Percentiles rank a stretch among this genome's conserved stretches.
Conservation (phyloP, 495 filamentous ascomycete species). For the Xylaria scruposa region DNA sequence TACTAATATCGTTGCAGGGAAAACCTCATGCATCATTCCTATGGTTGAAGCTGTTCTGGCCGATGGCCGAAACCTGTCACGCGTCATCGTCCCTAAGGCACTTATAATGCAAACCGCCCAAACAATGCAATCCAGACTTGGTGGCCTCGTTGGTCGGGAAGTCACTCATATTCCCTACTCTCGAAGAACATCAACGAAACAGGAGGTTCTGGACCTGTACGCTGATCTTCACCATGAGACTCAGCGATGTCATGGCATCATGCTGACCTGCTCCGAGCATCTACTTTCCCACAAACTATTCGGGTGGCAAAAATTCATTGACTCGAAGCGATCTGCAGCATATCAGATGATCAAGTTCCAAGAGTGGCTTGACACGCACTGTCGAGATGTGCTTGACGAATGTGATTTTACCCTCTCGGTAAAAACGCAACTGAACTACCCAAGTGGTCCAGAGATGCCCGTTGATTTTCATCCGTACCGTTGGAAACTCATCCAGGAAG, state of each 20-base stretch:
- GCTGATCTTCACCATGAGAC: conserved; percentile 44
- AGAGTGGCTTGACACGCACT: conserved; percentile 50
- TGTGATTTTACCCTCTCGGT: conserved; percentile 60
- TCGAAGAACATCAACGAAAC: conserved; percentile 46
- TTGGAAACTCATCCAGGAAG: conserved; percentile 51
- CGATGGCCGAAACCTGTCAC: conserved; percentile 48
- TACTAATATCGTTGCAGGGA: conserved; percentile 37
- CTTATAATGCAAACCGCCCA: conserved; percentile 60
- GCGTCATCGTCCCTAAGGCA: conserved; percentile 60
- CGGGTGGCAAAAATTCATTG: conserved; percentile 54
- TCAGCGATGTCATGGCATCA: conserved; percentile 43
- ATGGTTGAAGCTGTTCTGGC: conserved; percentile 60
- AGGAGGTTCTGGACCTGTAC: conserved; percentile 44
- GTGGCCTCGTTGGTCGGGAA: conserved; percentile 54
- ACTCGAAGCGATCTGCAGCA: conserved; percentile 47
- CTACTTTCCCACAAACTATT: conserved; percentile 60
- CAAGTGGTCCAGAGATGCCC: conserved; percentile 52
- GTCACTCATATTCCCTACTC: conserved; percentile 60
- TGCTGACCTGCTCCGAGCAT: conserved; percentile 60
- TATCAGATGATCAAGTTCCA: conserved; percentile 53
- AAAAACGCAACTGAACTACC: conserved; percentile 58
- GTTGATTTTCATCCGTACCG: conserved; percentile 59
- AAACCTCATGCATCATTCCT: conserved; percentile 62
- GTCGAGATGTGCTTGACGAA: conserved; percentile 64
- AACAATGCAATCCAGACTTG: conserved; percentile 53